These are phyloP conservation scores for Colletotrichum sp. DNA, from an alignment of 2,329 filamentous ascomycete genomes.

Conservation along the genomic window DNA sequence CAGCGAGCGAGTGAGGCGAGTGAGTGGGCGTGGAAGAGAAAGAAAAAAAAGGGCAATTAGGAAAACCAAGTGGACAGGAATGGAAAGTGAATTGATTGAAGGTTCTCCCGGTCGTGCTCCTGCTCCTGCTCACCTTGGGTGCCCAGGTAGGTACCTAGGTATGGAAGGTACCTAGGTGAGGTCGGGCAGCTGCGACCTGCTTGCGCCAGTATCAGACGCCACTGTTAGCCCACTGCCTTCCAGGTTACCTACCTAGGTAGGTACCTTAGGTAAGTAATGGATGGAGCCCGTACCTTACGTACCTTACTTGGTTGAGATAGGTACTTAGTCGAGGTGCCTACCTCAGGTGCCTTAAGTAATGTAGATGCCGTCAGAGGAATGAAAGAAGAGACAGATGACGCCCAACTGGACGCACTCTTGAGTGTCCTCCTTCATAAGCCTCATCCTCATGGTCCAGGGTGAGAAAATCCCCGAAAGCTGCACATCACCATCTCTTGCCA, in stretches of 20 bases:
- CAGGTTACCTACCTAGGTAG: neutral
- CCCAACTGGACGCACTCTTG: neutral
- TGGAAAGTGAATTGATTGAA: neutral
- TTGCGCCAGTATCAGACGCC: neutral
- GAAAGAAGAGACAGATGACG: neutral
- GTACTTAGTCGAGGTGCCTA: too few relatives aligned
- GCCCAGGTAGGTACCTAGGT: too few relatives aligned
- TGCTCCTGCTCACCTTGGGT: neutral
- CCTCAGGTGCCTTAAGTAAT: neutral
- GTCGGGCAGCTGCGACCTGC: neutral
- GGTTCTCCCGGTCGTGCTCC: neutral
- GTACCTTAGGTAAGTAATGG: too few relatives aligned
- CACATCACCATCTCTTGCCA: neutral
- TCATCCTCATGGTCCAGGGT: neutral
- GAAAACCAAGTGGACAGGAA: neutral
- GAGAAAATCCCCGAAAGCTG: neutral
- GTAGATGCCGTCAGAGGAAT: neutral
- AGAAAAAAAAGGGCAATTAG: neutral
- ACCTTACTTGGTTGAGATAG: too few relatives aligned
- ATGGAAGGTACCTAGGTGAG: too few relatives aligned
- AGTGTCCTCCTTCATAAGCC: neutral
- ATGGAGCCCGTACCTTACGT: too few relatives aligned
- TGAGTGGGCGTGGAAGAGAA: neutral
- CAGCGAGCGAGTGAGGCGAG: neutral
- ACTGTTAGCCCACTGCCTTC: neutral